Conservation (phyloP, 768 basidiomycete species). For the Plicaturopsis crispa region DNA sequence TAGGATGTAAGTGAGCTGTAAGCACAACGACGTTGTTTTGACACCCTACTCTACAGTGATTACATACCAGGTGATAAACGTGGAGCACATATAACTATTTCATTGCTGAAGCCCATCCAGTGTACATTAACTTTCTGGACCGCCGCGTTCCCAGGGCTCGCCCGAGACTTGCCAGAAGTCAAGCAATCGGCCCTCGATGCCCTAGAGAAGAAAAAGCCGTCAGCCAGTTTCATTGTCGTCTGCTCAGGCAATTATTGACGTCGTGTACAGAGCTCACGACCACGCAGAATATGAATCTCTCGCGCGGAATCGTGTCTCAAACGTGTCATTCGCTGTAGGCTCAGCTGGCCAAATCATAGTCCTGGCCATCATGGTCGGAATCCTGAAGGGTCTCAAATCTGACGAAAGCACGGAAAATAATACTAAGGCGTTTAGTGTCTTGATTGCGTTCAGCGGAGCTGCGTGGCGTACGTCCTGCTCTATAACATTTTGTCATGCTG, state of each 20-base stretch:
- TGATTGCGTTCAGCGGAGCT: constrained; percentile 77
- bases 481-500: not conserved
- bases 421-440: constrained; percentile 64
- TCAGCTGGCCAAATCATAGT: constrained; percentile 67
- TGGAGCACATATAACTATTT: not conserved
- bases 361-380: constrained; percentile 68
- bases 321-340: constrained; percentile 63
- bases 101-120: constrained; percentile 19
- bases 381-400: constrained; percentile 56
- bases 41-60: constrained; percentile 39
- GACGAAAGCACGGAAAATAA: constrained; percentile 62
- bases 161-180: constrained; percentile 65
- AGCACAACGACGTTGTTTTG: not conserved
- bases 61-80: constrained; percentile 58
- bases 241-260: not conserved
- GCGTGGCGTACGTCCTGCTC: constrained; percentile 49
- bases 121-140: constrained; percentile 77
- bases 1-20: constrained; percentile 51
- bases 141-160: constrained; percentile 73
- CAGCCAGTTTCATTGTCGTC: constrained; percentile 6
- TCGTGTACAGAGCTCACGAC: constrained; percentile 29
- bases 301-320: constrained; percentile 64
- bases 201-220: constrained; percentile 40
- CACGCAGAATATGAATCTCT: constrained; percentile 55
- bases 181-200: constrained; percentile 37